phyloP scores from a whole-genome alignment of 176 grass and related monocot genomes.

The maize (Zea mays) region DNA sequence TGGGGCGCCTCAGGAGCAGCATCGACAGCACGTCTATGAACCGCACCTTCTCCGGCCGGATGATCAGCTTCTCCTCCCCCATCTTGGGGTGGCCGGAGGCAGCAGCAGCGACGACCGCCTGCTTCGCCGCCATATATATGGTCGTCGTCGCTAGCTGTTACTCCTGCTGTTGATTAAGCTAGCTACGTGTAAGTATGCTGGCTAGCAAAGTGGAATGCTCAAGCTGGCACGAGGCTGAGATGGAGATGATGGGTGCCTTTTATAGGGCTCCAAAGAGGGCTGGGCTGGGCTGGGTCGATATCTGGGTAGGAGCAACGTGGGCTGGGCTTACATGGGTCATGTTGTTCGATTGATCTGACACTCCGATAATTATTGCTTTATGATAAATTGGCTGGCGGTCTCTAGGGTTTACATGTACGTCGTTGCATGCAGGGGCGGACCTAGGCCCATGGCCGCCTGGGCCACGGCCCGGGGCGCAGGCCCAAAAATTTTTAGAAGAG shows the following conservation, averaged over 20 bases:
- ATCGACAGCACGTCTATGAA: slow-evolving; percentile 60
- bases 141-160: neutral
- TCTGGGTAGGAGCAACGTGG: neutral
- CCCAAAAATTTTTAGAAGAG: too few species aligned
- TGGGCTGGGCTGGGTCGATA: neutral
- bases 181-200: neutral
- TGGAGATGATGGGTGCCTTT: slow-evolving; percentile 13
- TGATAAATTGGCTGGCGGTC: neutral
- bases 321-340: neutral
- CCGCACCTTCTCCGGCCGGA: slow-evolving; percentile 51
- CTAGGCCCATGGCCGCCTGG: too few species aligned
- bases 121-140: neutral
- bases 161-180: neutral
- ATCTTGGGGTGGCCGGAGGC: slow-evolving; percentile 4
- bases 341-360: neutral
- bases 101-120: too few species aligned
- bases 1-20: slow-evolving; percentile 41
- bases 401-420: slow-evolving; percentile 4
- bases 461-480: too few species aligned
- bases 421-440: too few species aligned
- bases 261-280: slow-evolving; percentile 35
- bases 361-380: neutral
- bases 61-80: slow-evolving; percentile 58
- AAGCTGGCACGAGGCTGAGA: slow-evolving; percentile 24
- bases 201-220: slow-evolving; percentile 18